Conservation (phyloP, 371 early-diverging fungal species). For the Rhizopus microsporus region DNA sequence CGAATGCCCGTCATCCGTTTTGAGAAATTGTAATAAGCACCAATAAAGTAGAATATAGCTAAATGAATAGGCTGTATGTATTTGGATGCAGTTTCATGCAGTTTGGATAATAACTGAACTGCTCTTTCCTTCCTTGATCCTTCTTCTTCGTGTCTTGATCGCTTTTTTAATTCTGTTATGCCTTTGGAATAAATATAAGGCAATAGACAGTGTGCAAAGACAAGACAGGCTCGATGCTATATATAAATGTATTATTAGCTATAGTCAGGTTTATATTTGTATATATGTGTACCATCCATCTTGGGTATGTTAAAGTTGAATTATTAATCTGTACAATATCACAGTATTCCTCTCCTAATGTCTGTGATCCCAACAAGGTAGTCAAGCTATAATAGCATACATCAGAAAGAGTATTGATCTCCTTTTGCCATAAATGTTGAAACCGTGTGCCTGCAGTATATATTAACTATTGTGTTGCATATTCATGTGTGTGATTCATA, state of each 20-base stretch:
- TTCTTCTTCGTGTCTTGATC: conserved; percentile 20
- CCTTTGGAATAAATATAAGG: conserved; percentile 63
- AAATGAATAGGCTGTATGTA: conserved; percentile 68
- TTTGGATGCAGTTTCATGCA: conserved; percentile 40
- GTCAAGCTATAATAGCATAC: conserved; percentile 75
- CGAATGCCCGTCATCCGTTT: conserved; percentile 78
- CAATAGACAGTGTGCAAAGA: conserved; percentile 56
- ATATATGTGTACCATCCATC: conserved; percentile 42
- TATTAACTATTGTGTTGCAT: neutral
- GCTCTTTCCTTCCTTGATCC: conserved; percentile 7
- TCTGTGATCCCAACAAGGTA: conserved; percentile 77
- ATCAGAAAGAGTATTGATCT: conserved; percentile 63
- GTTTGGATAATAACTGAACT: conserved; percentile 15
- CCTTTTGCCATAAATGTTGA: conserved; percentile 69
- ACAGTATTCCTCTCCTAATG: conserved; percentile 93
- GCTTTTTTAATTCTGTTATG: conserved; percentile 48
- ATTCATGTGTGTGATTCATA: conserved; percentile 19
- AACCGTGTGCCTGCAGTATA: conserved; percentile 35
- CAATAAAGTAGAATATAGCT: conserved; percentile 81
- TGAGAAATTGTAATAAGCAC: conserved; percentile 76
- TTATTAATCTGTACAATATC: conserved; percentile 74
- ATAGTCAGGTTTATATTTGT: neutral
- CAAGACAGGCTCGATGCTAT: conserved; percentile 55
- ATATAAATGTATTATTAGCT: neutral
- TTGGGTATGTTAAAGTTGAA: conserved; percentile 49